A percentile compares a stretch with the other conserved stretches of the same genome.
These are phyloP conservation scores for Rhamnella rubrinervis DNA, from an alignment of 331 rosid genomes.

Conservation along the genomic window DNA sequence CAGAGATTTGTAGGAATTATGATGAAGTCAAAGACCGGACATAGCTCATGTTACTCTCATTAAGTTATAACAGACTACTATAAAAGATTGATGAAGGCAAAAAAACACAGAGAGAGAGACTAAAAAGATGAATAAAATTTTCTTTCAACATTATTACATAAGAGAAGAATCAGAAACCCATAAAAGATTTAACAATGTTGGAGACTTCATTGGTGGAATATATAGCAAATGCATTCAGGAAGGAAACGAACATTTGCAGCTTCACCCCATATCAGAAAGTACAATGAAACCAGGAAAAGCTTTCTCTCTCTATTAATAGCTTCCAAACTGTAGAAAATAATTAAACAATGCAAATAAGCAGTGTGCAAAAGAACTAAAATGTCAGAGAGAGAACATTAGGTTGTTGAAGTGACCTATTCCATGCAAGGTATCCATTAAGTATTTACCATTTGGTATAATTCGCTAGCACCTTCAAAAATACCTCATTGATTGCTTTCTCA, in stretches of 20 bases:
- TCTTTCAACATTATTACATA: not conserved
- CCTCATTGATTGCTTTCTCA: slow-evolving; percentile 79
- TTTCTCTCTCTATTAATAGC: slow-evolving; percentile 90
- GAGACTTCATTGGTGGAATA: slow-evolving; percentile 86
- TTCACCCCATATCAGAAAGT: slow-evolving; percentile 98
- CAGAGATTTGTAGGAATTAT: no score
- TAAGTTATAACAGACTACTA: no score
- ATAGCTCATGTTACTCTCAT: no score
- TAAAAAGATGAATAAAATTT: not conserved
- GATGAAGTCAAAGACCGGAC: no score
- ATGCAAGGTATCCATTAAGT: slow-evolving; percentile 72
- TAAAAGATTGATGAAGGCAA: no score
- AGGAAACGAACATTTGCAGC: slow-evolving; percentile 99
- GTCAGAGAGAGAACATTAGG: slow-evolving; percentile 29
- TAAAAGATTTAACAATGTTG: not conserved
- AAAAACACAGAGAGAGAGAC: no score
- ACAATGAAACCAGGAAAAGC: slow-evolving; percentile 74
- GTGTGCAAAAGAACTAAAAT: slow-evolving; percentile 20
- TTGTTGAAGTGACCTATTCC: slow-evolving; percentile 73
- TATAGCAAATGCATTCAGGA: slow-evolving; percentile 95
- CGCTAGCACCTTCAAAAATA: slow-evolving; percentile 82
- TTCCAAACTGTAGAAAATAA: slow-evolving; percentile 61
- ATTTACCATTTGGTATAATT: slow-evolving; percentile 89
- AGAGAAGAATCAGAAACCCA: not conserved
- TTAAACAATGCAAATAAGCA: slow-evolving; percentile 28